Base-by-base conservation (phyloP, 2,329 filamentous ascomycete species). In the Fusarium drepaniforme region DNA sequence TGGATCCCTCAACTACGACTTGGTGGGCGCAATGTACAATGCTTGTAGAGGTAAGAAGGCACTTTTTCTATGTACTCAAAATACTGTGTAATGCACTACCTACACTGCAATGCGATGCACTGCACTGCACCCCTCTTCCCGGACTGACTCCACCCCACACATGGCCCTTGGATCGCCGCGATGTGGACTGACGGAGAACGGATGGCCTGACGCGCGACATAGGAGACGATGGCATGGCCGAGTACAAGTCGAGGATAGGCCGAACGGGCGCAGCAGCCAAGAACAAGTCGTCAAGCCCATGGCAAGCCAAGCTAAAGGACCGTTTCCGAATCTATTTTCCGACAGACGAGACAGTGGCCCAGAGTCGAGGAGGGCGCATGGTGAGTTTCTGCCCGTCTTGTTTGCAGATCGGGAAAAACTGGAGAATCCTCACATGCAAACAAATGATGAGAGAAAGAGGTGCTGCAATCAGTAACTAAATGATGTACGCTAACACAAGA, bases 271-370 rank as follows among this genome's bases (percentile, higher is more conserved):
- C 68, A 68, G 51, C 73, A 70, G 42, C 78, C 77, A 64, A 78
- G 76, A 46, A 72, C 72, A 49, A 75, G 72, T 61, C 75, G 75
- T 30, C 61, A 70, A 38, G 73, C 71, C 40, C 59, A 69, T 72
- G 72, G 75, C 68, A 66, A 53, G 38, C 72, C 40, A 76, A 76
- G 65, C 74, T 85, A 40, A 84, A 84, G 71, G 83, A 90, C 37
- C 86, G 86, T 58, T 89, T 97, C 75, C 90, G 92, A 12, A 88
- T 97, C 62, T 97, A 96, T 82, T 98, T 96, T 78, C 96, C 95
- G 4, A 95, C 93, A 1, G 83, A 89, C 13, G 83, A 91, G 23
- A 97, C 94, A 1, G 92, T 97, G 4, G 80, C 81, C 12, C 81
- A 83, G 35, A 95, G 93, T 78, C 90, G 86, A 71, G 93, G 91